phyloP scores from a whole-genome alignment of 2,329 filamentous ascomycete genomes.

The Exophiala sp. region DNA sequence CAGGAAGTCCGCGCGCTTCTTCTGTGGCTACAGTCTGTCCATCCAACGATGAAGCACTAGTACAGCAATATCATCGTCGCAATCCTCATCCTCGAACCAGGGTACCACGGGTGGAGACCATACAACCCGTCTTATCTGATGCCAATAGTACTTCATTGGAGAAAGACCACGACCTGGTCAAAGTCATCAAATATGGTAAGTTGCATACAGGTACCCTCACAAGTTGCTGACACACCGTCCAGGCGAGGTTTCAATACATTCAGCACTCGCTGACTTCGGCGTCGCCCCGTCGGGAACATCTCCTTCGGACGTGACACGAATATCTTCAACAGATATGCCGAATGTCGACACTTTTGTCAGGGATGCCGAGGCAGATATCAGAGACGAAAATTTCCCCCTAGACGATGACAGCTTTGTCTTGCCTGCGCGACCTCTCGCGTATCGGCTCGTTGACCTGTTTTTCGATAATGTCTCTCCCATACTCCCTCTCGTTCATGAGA shows the following conservation, averaged over 20 bases:
- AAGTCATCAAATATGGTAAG: too few relatives aligned
- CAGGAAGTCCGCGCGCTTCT: conserved; percentile 32
- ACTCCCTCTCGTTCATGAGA: background rate
- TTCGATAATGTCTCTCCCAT: conserved; percentile 1
- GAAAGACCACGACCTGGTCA: too few relatives aligned
- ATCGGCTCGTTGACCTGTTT: conserved; percentile 2
- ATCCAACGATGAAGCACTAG: conserved; percentile 35
- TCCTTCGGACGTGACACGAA: background rate
- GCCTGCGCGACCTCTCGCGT: background rate
- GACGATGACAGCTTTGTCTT: background rate
- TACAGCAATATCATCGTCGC: conserved; percentile 19
- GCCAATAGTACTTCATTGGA: background rate
- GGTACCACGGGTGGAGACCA: background rate
- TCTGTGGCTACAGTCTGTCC: conserved; percentile 29
- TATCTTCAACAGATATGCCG: background rate
- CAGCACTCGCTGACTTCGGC: conserved; percentile 1
- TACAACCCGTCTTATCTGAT: background rate
- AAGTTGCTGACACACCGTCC: too few relatives aligned
- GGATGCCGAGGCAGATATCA: background rate
- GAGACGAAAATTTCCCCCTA: background rate
- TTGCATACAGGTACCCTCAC: too few relatives aligned
- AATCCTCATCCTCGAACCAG: background rate
- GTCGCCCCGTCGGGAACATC: conserved; percentile 4
- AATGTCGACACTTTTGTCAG: background rate
- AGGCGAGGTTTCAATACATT: conserved; percentile 11